Evolutionary conservation across 2,329 filamentous ascomycete genomes (phyloP).

Genomic region (Pleochaeta shiraiana): DNA sequence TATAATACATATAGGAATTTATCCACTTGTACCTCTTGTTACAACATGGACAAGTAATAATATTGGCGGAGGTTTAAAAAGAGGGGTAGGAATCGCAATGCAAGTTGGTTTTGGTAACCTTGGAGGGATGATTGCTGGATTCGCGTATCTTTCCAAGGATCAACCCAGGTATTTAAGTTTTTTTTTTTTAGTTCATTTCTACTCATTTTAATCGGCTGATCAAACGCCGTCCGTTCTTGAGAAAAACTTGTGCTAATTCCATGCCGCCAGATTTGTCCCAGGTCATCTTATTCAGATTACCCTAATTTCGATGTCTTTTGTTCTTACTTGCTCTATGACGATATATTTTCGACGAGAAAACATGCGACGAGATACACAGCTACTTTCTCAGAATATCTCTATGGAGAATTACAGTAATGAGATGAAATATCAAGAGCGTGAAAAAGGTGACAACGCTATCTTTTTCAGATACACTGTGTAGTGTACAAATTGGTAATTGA

Average conservation of each 20-base stretch:
- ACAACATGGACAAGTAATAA: slow-evolving; percentile 80
- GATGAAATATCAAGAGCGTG: slow-evolving; percentile 29
- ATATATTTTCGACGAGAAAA: slow-evolving; percentile 35
- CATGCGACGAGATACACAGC: slow-evolving; percentile 24
- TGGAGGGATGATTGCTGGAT: slow-evolving; percentile 40
- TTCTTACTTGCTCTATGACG: slow-evolving; percentile 32
- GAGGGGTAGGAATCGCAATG: slow-evolving; percentile 65
- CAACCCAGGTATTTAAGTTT: slow-evolving; percentile 9
- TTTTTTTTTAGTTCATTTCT: too few species aligned
- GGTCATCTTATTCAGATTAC: slow-evolving; percentile 26
- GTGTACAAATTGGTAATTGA: too few species aligned
- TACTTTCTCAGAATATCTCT: slow-evolving; percentile 22
- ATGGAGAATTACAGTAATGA: slow-evolving; percentile 29
- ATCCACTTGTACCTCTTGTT: slow-evolving; percentile 64
- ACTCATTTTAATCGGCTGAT: too few species aligned
- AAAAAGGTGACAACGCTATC: slow-evolving; percentile 33
- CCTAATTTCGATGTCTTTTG: slow-evolving; percentile 24
- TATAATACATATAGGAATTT: slow-evolving; percentile 48
- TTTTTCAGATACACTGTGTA: slow-evolving; percentile 32
- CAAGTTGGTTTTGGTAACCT: slow-evolving; percentile 85
- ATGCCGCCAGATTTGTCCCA: slow-evolving; percentile 19
- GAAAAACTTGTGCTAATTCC: not conserved
- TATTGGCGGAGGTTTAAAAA: slow-evolving; percentile 75
- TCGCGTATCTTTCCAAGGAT: slow-evolving; percentile 25
- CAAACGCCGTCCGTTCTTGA: too few species aligned